phyloP scores from a whole-genome alignment of 2,329 filamentous ascomycete genomes.

The Penicillium expansum region DNA sequence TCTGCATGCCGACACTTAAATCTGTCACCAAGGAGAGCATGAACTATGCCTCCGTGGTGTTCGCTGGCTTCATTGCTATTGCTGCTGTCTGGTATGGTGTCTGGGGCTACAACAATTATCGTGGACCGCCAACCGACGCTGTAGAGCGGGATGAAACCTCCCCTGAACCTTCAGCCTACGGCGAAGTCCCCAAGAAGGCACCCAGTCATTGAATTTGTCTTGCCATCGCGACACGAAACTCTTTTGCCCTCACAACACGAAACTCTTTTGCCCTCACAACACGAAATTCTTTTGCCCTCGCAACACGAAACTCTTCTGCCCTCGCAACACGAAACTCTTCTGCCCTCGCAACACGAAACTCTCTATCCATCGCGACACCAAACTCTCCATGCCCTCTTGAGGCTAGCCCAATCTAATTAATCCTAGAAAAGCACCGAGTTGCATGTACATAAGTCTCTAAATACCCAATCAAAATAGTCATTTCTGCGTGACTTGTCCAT shows the following conservation, averaged over 20 bases:
- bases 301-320: background rate
- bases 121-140: slow-evolving; percentile 31
- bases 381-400: background rate
- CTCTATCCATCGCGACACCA: background rate
- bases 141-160: slow-evolving; percentile 16
- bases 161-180: background rate
- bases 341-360: background rate
- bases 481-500: background rate
- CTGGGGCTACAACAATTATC: slow-evolving; percentile 64
- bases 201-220: background rate
- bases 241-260: background rate
- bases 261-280: background rate
- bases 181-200: slow-evolving; percentile 4
- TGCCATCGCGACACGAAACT: background rate
- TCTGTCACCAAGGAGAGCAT: slow-evolving; percentile 59
- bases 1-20: slow-evolving; percentile 56
- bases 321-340: background rate
- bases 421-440: background rate
- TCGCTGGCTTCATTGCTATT: slow-evolving; percentile 62
- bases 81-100: slow-evolving; percentile 65
- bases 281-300: background rate
- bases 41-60: slow-evolving; percentile 76
- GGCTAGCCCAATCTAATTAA: background rate
- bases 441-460: background rate
- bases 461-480: background rate